Evolutionary conservation across 306 rosid species (phyloP).

Genomic region (Fragaria iinumae): DNA sequence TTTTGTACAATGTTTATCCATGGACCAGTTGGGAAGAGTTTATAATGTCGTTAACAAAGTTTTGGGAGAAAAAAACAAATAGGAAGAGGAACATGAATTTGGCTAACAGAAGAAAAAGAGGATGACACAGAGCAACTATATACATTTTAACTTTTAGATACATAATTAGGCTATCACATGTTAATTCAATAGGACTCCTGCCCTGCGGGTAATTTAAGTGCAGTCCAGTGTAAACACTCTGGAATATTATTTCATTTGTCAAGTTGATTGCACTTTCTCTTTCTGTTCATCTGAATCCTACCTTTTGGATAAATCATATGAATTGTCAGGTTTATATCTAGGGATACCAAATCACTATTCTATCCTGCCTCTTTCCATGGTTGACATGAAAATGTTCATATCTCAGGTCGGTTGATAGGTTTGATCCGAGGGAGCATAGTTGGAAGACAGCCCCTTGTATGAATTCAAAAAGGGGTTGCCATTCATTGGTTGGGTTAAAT

Average conservation of each 20-base stretch:
- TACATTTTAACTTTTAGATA: background rate
- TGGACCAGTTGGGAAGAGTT: background rate
- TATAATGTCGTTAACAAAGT: background rate
- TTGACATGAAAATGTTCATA: constrained; percentile 12
- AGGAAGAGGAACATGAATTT: background rate
- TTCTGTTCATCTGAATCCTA: background rate
- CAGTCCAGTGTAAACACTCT: background rate
- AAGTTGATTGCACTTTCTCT: background rate
- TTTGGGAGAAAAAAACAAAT: background rate
- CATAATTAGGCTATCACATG: background rate
- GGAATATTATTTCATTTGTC: background rate
- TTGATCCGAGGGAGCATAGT: constrained; percentile 80
- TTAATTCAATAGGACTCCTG: background rate
- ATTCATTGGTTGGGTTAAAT: constrained; percentile 56
- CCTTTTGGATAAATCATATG: background rate
- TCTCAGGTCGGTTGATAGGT: constrained; percentile 73
- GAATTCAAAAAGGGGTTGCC: constrained; percentile 44
- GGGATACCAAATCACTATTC: background rate
- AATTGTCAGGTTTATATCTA: background rate
- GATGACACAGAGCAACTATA: background rate
- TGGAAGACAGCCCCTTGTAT: constrained; percentile 58
- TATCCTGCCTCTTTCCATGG: constrained; percentile 4
- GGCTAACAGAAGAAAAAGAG: background rate
- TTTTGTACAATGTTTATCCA: background rate
- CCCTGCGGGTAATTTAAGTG: background rate